Conservation (phyloP, 2,329 filamentous ascomycete species). For the Cladosporium oxysporum region DNA sequence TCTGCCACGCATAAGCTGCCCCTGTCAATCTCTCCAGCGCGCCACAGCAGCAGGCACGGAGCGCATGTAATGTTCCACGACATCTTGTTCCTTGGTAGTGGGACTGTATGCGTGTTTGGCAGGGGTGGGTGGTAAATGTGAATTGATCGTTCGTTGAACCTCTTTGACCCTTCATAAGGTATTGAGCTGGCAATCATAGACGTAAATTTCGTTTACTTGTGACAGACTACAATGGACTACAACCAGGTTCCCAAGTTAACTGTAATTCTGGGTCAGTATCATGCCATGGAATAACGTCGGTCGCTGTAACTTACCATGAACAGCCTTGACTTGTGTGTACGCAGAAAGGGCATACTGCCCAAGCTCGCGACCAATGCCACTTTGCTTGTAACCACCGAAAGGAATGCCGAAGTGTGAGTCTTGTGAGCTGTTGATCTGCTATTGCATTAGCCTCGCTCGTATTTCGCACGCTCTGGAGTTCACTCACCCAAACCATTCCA, state of each 20-base stretch:
- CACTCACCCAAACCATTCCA: constrained; percentile 50
- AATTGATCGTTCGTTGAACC: neutral
- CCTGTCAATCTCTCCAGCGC: neutral
- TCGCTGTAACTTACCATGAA: constrained; percentile 57
- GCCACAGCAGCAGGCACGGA: neutral
- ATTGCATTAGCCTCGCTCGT: constrained; percentile 26
- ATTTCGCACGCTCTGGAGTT: constrained; percentile 42
- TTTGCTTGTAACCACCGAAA: constrained; percentile 62
- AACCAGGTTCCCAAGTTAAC: constrained; percentile 51
- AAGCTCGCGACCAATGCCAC: constrained; percentile 55
- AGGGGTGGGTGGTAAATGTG: neutral
- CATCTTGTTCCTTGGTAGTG: neutral
- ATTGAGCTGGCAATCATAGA: neutral
- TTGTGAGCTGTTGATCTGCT: constrained; percentile 44
- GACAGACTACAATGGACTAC: constrained; percentile 27
- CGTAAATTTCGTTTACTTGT: neutral
- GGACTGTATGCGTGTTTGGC: neutral
- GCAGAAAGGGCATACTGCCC: constrained; percentile 24
- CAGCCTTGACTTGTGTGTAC: constrained; percentile 27
- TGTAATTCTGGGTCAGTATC: constrained; percentile 27
- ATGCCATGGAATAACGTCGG: no score
- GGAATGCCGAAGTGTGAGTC: constrained; percentile 49
- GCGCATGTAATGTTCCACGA: neutral
- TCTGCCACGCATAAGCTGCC: neutral
- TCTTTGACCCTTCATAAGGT: neutral